Evolutionary conservation across 257 asterid species (phyloP), one percentile per base, ranked within the genome.

Genomic region (Thymus mandschuricus): DNA sequence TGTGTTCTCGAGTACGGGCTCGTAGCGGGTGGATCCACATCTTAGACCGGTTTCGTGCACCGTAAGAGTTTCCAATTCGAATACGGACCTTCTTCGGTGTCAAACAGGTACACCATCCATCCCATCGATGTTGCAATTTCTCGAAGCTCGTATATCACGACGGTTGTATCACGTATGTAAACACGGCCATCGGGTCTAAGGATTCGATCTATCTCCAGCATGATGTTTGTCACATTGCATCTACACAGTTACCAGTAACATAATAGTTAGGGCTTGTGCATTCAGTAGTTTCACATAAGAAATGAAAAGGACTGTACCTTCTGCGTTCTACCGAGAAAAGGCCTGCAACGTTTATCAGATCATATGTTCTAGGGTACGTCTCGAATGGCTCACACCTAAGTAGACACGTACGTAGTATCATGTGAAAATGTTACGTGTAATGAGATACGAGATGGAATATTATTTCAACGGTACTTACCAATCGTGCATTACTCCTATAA

Each of bases 161-260:
- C 28, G 10, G 66, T 74, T 0, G 73, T 70, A 78, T 89, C 93
- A 0, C 84, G 93, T 8, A 89, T 85, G 74, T 83, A 89, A 57
- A 59, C 96, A 5, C 81, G 86, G 10, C 96, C 94, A 7, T 88
- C 91, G 0, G 94, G 92, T 71, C 94, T 76, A 10, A 89, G 80
- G 60, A 89, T 85, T 44, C 96, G 84, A 41, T 89, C 91, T 87
- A 89, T 89, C 76, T 89, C 96, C 64, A 89, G 78, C 89, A 89
- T 81, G 43, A 89, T 89, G 73, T 33, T 83, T 4, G 89, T 70
- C 38, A 81, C 79, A 41, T 87, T 85, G 77, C 96, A 85, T 75
- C 93, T 87, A 50, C 30, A 28, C 21, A 64, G 55, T 69, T 8
- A 2, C 5, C 5, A 35, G 40, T 35, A 35, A 10, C 34, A 1